Percentiles rank a stretch among this genome's conserved stretches.
phyloP scores from a whole-genome alignment of 129 eudicot species.

The Cynara cardunculus region DNA sequence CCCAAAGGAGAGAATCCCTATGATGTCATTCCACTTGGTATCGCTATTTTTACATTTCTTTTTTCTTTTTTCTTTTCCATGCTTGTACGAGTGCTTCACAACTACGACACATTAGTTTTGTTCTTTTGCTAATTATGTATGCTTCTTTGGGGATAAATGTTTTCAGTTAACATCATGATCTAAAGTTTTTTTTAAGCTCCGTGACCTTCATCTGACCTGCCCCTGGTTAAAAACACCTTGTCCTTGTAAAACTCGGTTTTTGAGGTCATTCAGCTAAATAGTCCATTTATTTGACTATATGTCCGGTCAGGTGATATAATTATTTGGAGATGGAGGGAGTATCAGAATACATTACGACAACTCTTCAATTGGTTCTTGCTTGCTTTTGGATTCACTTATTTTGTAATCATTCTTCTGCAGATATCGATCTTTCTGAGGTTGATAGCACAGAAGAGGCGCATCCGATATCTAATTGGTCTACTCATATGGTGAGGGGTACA shows the following conservation, averaged over 20 bases:
- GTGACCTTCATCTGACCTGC: no score
- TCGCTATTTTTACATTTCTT: neutral
- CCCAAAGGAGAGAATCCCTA: slow-evolving; percentile 66
- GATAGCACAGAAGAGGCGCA: slow-evolving; percentile 33
- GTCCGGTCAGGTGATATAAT: no score
- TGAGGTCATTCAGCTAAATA: neutral
- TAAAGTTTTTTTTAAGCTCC: no score
- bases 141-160: no score
- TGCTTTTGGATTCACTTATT: neutral
- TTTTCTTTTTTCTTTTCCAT: neutral
- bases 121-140: neutral
- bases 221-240: no score
- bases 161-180: no score
- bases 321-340: no score
- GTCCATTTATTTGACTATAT: neutral
- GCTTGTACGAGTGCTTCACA: neutral
- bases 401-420: slow-evolving; percentile 27
- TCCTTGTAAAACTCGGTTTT: no score
- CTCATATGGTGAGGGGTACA: slow-evolving; percentile 89
- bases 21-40: slow-evolving; percentile 87
- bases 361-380: slow-evolving; percentile 4
- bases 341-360: neutral
- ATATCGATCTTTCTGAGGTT: slow-evolving; percentile 48
- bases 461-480: slow-evolving; percentile 44
- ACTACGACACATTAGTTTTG: neutral